Evolutionary conservation across 768 basidiomycete species (phyloP), one percentile per base, ranked within the genome.

Genomic region (Leccinum variicolor): DNA sequence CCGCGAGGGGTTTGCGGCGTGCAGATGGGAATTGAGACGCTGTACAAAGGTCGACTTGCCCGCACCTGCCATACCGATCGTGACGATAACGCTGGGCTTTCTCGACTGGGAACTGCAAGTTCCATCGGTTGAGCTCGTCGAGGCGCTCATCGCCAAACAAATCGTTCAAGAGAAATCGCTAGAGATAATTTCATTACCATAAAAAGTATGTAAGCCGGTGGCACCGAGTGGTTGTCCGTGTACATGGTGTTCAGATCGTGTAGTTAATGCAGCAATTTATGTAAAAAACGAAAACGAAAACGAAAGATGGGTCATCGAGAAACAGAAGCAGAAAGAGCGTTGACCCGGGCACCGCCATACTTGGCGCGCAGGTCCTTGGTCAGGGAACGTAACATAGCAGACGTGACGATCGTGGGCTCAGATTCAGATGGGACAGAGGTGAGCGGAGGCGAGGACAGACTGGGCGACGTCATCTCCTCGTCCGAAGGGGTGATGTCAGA

Each of bases 11-110:
- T 85, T 71, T 45, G 75, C 73, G 0, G 87, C 80, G 74, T 96
- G 92, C 49, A 98, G 77, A 75, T 98, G 84, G 14, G 95, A 90
- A 72, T 96, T 98, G 56, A 98, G 87, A 33, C 93, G 85, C 64
- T 97, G 93, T 19, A 99, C 92, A 69, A 99, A 92, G 3, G 96
- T 98, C 6, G 97, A 98, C 77, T 98, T 98, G 59, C 96, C 96
- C 3, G 92, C 92, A 5, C 95, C 95, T 0, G 94, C 95, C 93
- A 96, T 96, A 21, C 94, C 94, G 60, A 97, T 95, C 43, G 90
- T 87, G 62, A 97, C 86, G 53, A 97, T 91, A 5, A 90, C 85
- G 7, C 87, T 80, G 1, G 94, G 92, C 66, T 91, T 85, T 74
- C 69, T 67, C 19, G 33, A 47, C 28, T 41, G 65, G 9, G 59